Conservation (phyloP, 768 basidiomycete species). For the Coprinopsis cinerea region DNA sequence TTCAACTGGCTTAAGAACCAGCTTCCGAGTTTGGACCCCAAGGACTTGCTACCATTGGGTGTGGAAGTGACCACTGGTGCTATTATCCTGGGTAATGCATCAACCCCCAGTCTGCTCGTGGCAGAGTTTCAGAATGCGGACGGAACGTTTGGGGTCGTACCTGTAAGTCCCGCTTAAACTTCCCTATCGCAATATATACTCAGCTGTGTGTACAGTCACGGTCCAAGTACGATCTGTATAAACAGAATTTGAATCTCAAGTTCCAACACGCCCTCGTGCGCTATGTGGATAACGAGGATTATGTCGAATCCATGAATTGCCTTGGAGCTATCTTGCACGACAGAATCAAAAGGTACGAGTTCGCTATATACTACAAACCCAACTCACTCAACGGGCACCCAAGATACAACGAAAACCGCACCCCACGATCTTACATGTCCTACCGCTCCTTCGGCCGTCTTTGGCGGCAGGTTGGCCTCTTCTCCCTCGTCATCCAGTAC, state of each 20-base stretch:
- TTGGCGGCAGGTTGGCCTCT: conserved; percentile 14
- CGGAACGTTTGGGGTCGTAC: conserved; percentile 76
- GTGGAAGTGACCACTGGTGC: conserved; percentile 75
- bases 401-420: conserved; percentile 27
- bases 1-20: conserved; percentile 52
- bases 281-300: conserved; percentile 72
- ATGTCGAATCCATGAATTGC: conserved; percentile 56
- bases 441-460: conserved; percentile 31
- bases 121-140: conserved; percentile 72
- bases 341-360: conserved; percentile 42
- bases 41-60: conserved; percentile 83
- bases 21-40: conserved; percentile 68
- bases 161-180: conserved; percentile 39
- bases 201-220: conserved; percentile 49
- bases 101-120: conserved; percentile 78
- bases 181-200: conserved; percentile 4
- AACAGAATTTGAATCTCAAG: conserved; percentile 66
- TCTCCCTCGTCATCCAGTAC: conserved; percentile 28
- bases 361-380: not conserved
- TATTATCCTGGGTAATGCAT: conserved; percentile 78
- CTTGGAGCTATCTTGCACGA: conserved; percentile 60
- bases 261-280: conserved; percentile 62
- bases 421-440: conserved; percentile 27
- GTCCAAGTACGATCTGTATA: conserved; percentile 79
- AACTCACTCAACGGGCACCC: not conserved